phyloP scores from a whole-genome alignment of 2,329 filamentous ascomycete genomes.

The Xylaria sp. region DNA sequence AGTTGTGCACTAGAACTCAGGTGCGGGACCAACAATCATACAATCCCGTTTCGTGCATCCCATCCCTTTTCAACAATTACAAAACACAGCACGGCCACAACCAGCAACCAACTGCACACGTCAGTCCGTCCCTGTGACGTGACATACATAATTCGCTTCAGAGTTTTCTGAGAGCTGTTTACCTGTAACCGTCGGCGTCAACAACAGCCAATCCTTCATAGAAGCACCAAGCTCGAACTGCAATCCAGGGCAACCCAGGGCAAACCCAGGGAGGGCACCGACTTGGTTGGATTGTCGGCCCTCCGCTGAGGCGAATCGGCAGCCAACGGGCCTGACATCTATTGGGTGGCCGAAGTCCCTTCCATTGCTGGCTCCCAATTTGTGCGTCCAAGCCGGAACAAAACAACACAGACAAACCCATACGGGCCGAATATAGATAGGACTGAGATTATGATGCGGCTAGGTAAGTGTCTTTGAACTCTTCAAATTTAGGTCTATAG shows the following conservation, averaged over 20 bases:
- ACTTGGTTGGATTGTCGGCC: constrained; percentile 19
- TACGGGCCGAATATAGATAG: constrained; percentile 7
- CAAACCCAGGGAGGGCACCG: background rate
- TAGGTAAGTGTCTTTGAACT: constrained; percentile 28
- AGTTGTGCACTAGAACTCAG: constrained; percentile 8
- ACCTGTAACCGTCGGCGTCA: constrained; percentile 1
- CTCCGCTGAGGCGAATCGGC: constrained; percentile 7
- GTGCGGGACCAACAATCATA: constrained; percentile 15
- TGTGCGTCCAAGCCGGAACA: background rate
- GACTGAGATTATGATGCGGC: constrained; percentile 32
- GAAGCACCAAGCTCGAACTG: background rate
- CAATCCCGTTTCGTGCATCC: background rate
- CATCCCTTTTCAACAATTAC: constrained; percentile 12
- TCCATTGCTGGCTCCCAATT: background rate
- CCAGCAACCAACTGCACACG: constrained; percentile 23
- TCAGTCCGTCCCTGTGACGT: constrained; percentile 14
- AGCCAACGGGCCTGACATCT: constrained; percentile 4
- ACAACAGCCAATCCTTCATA: constrained; percentile 17
- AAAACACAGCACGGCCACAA: constrained; percentile 3
- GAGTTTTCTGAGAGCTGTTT: background rate
- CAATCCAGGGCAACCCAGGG: constrained; percentile 4
- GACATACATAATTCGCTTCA: constrained; percentile 5
- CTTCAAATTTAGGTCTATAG: background rate
- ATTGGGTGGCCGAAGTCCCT: constrained; percentile 6
- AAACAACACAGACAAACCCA: background rate